Conservation (phyloP, 2,329 filamentous ascomycete genomes). For the Pseudocercospora fuligena region DNA sequence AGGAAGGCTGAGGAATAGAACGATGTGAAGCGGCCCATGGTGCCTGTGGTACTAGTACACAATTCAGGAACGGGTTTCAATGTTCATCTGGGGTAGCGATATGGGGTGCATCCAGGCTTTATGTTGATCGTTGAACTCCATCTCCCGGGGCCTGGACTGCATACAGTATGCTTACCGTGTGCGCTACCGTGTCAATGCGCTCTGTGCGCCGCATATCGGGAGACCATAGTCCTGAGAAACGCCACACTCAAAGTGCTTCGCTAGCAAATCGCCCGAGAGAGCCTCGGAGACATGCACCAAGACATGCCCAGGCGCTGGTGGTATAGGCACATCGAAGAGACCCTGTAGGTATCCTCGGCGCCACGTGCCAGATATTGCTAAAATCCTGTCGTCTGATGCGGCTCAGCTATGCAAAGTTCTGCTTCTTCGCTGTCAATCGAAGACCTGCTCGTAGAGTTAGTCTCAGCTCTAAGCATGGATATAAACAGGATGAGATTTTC, state of each 20-base stretch:
- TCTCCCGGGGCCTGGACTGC: neutral
- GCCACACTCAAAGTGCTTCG: neutral
- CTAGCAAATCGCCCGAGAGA: neutral
- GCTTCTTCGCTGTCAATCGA: no score
- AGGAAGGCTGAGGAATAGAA: conserved; percentile 9
- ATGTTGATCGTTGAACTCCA: neutral
- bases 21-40: neutral
- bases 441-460: no score
- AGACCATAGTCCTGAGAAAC: neutral
- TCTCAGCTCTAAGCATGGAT: no score
- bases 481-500: no score
- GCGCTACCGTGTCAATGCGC: neutral
- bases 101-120: neutral
- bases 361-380: neutral
- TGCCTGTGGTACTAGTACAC: neutral
- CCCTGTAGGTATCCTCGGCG: neutral
- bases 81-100: neutral
- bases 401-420: neutral
- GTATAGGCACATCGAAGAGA: neutral
- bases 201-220: neutral
- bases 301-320: neutral
- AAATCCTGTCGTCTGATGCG: neutral
- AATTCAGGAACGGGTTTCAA: neutral
- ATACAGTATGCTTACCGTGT: neutral
- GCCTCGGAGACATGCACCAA: neutral